Percentiles rank a stretch among this genome's conserved stretches.
phyloP scores from a whole-genome alignment of 1,139 yeast genomes.

The Hansenula sp. region DNA sequence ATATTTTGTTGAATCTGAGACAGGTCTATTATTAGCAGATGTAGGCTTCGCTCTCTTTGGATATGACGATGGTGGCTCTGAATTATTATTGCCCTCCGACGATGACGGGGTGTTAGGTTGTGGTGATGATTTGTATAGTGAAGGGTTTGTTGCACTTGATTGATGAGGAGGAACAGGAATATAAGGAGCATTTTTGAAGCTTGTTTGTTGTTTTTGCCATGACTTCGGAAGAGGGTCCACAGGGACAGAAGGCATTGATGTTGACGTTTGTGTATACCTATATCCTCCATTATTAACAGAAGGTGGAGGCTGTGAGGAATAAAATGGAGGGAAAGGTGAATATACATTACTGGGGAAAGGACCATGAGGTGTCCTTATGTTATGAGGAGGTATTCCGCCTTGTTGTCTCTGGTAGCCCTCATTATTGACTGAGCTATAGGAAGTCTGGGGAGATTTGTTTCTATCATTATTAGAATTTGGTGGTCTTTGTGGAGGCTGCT shows the following conservation, averaged over 20 bases:
- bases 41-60: no score
- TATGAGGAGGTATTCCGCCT: neutral
- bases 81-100: no score
- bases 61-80: no score
- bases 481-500: neutral
- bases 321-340: neutral
- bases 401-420: neutral
- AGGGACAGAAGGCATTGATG: neutral
- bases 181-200: conserved; percentile 1
- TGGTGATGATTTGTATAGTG: neutral
- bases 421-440: neutral
- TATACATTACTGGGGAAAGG: neutral
- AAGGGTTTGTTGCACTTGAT: neutral
- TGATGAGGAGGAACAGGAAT: neutral
- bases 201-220: conserved; percentile 8
- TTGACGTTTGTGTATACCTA: neutral
- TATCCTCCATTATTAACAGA: neutral
- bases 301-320: neutral
- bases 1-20: neutral
- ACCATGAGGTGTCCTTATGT: neutral
- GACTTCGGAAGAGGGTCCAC: conserved; percentile 2
- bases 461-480: neutral
- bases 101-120: no score
- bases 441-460: neutral
- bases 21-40: neutral